phyloP scores from a whole-genome alignment of 768 basidiomycete genomes.

The Pulveroboletus sp. region DNA sequence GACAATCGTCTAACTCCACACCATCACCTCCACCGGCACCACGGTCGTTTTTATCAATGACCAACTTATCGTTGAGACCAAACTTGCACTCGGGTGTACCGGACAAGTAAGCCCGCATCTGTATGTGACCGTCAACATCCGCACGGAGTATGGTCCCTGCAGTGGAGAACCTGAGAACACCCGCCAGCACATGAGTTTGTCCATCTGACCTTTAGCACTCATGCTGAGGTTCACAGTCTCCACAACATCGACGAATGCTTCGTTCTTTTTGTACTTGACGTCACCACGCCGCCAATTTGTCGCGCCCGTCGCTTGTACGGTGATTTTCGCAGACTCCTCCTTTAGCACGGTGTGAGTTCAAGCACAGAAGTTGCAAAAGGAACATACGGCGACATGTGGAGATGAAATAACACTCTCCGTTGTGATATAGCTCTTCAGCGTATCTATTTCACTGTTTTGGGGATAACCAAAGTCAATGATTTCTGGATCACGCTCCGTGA shows the following conservation, averaged over 20 bases:
- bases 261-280: constrained; percentile 99
- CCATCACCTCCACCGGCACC: constrained; percentile 56
- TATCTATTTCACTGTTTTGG: constrained; percentile 98
- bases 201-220: constrained; percentile 77
- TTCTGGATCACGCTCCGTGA: constrained; percentile 44
- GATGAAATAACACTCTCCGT: constrained; percentile 92
- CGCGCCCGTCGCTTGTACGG: constrained; percentile 92
- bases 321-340: constrained; percentile 98
- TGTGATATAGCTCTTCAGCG: constrained; percentile 95
- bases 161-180: background rate
- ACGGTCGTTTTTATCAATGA: constrained; percentile 77
- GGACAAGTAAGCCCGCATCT: constrained; percentile 95
- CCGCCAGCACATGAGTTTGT: background rate
- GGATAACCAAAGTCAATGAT: constrained; percentile 99
- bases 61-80: constrained; percentile 96
- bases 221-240: constrained; percentile 95
- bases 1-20: constrained; percentile 96
- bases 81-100: constrained; percentile 99
- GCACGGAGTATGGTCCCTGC: constrained; percentile 89
- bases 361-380: background rate
- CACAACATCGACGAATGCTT: constrained; percentile 99
- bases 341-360: constrained; percentile 27
- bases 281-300: constrained; percentile 94
- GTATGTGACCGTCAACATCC: constrained; percentile 95
- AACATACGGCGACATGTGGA: constrained; percentile 72